These are phyloP conservation scores for Ophiocordyceps camponoti-rufipedis DNA, from an alignment of 2,329 filamentous ascomycete genomes.

Conservation along the genomic window DNA sequence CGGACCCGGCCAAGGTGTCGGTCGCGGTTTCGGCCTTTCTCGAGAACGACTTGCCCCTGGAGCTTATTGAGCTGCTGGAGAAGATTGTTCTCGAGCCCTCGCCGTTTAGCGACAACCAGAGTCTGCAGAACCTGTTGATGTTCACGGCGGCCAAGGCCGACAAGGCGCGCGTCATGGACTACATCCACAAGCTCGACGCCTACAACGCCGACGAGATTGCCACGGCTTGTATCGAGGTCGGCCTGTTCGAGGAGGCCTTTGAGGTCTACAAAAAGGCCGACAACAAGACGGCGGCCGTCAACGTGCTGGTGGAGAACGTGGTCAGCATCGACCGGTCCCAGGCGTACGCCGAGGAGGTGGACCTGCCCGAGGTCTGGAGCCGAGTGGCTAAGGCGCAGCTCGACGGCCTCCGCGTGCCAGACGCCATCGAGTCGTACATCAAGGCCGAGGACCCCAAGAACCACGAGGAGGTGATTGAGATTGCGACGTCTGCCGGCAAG, in stretches of 20 bases:
- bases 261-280: constrained; percentile 97
- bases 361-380: constrained; percentile 92
- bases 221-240: constrained; percentile 81
- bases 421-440: constrained; percentile 94
- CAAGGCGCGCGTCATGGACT: constrained; percentile 85
- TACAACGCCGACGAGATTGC: constrained; percentile 91
- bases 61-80: constrained; percentile 93
- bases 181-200: constrained; percentile 77
- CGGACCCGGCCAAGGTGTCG: constrained; percentile 85
- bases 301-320: constrained; percentile 87
- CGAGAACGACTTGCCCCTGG: constrained; percentile 72
- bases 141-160: constrained; percentile 95
- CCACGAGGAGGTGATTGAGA: constrained; percentile 91
- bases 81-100: constrained; percentile 99
- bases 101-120: constrained; percentile 93
- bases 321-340: constrained; percentile 97
- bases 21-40: constrained; percentile 89
- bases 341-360: constrained; percentile 86
- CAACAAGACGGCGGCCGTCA: constrained; percentile 70
- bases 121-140: constrained; percentile 88
- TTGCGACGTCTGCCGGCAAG: constrained; percentile 86
- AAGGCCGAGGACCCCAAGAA: constrained; percentile 86
- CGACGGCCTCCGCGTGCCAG: constrained; percentile 79
- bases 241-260: constrained; percentile 90
- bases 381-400: constrained; percentile 95